These are phyloP conservation scores for Pouteria campechiana DNA, from an alignment of 179 eudicot genomes.

Conservation along the genomic window DNA sequence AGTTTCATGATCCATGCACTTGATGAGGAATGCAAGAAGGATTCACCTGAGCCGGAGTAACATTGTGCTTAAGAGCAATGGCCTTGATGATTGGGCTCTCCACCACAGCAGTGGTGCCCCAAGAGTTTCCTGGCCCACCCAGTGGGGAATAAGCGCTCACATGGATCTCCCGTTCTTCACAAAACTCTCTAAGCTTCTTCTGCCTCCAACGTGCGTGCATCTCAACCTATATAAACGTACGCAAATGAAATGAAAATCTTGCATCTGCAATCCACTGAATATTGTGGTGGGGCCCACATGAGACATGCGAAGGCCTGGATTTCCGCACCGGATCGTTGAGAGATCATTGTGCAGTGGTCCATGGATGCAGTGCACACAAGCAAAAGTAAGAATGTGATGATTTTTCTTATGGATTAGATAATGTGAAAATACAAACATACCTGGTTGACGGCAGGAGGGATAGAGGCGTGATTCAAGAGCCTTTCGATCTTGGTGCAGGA, in stretches of 20 bases:
- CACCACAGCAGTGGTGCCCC: slow-evolving; percentile 54
- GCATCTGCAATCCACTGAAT: too few species aligned
- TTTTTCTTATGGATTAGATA: too few species aligned
- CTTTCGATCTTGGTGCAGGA: slow-evolving; percentile 30
- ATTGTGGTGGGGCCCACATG: background rate
- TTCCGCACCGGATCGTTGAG: too few species aligned
- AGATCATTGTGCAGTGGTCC: too few species aligned
- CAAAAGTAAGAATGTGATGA: too few species aligned
- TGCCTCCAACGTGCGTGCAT: slow-evolving; percentile 82
- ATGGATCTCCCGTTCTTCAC: slow-evolving; percentile 36
- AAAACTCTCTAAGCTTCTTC: slow-evolving; percentile 34
- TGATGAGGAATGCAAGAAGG: too few species aligned
- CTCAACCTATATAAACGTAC: slow-evolving; percentile 26
- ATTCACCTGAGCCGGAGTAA: slow-evolving; percentile 70
- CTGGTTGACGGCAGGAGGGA: slow-evolving; percentile 49
- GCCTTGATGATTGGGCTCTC: slow-evolving; percentile 36
- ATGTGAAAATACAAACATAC: too few species aligned
- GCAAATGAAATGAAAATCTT: background rate
- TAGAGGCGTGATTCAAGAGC: slow-evolving; percentile 30
- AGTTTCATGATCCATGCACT: background rate
- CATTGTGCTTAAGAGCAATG: slow-evolving; percentile 50
- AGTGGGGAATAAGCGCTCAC: slow-evolving; percentile 62
- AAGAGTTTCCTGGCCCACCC: slow-evolving; percentile 57
- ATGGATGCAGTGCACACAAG: too few species aligned
- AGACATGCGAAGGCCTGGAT: too few species aligned